These are phyloP conservation scores for Paratinospora sagittata DNA, from an alignment of 164 flowering plant genomes.

Conservation along the genomic window DNA sequence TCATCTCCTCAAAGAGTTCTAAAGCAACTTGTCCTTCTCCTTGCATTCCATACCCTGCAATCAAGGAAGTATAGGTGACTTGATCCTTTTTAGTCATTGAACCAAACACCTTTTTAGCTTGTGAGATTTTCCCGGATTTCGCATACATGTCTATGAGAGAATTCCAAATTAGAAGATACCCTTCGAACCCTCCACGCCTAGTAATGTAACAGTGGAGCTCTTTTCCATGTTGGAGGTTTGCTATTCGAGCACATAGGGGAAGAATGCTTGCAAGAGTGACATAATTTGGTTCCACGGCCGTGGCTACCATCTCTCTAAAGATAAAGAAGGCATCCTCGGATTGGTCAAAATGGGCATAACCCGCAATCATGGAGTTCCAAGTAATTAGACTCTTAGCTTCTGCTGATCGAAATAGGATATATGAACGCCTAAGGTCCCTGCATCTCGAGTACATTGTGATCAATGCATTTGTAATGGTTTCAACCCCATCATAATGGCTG, in stretches of 20 bases:
- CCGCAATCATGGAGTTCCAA: slow-evolving; percentile 61
- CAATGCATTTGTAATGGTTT: slow-evolving; percentile 39
- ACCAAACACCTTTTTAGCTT: slow-evolving; percentile 43
- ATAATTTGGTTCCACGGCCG: slow-evolving; percentile 42
- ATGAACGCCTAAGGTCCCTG: slow-evolving; percentile 34
- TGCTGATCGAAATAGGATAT: slow-evolving; percentile 28
- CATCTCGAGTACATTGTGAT: slow-evolving; percentile 62
- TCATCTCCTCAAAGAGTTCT: slow-evolving; percentile 50
- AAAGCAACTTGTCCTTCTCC: slow-evolving; percentile 44
- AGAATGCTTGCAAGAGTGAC: slow-evolving; percentile 61
- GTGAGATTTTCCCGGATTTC: slow-evolving; percentile 41
- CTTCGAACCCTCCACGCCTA: slow-evolving; percentile 29
- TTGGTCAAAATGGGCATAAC: slow-evolving; percentile 33
- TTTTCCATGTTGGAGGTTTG: slow-evolving; percentile 54
- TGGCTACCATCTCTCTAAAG: slow-evolving; percentile 41
- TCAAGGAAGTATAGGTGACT: slow-evolving; percentile 57
- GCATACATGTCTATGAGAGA: slow-evolving; percentile 63
- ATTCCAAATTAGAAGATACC: slow-evolving; percentile 47
- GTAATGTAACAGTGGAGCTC: slow-evolving; percentile 54
- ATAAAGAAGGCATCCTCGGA: slow-evolving; percentile 46
- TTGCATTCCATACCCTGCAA: slow-evolving; percentile 57
- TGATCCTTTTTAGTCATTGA: slow-evolving; percentile 38
- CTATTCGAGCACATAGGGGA: slow-evolving; percentile 53
- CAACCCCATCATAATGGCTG: slow-evolving; percentile 15
- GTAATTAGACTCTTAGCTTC: slow-evolving; percentile 33